phyloP scores from a whole-genome alignment of 192 early-diverging fungal species.

The Piromyces sp. region DNA sequence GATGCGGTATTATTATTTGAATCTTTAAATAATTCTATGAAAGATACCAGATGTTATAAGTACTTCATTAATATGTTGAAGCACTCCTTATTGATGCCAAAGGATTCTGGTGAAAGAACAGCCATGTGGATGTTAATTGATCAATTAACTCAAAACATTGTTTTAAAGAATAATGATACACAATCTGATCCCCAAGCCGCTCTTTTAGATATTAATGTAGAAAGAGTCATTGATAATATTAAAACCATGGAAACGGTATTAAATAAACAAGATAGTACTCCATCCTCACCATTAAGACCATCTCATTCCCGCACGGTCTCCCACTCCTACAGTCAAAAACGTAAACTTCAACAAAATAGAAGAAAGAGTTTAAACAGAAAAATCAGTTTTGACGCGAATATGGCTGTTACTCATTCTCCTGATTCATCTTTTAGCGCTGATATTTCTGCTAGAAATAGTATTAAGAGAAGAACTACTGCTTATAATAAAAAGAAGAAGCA shows the following conservation, averaged over 20 bases:
- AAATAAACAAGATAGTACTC: background rate
- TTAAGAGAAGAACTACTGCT: background rate
- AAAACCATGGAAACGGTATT: background rate
- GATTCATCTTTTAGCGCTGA: background rate
- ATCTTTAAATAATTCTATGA: background rate
- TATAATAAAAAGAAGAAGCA: background rate
- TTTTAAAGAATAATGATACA: background rate
- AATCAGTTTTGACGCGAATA: background rate
- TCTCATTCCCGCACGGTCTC: background rate
- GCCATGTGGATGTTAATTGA: background rate
- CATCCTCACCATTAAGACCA: background rate
- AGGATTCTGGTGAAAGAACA: background rate
- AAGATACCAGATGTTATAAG: background rate
- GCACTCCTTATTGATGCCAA: background rate
- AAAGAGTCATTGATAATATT: background rate
- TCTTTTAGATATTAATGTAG: background rate
- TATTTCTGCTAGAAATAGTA: background rate
- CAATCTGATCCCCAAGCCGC: background rate
- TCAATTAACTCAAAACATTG: background rate
- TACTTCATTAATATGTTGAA: background rate
- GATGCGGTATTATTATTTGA: background rate
- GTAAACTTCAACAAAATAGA: background rate
- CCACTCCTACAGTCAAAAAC: background rate
- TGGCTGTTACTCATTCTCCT: background rate
- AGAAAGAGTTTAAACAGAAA: background rate